Evolutionary conservation across 805 yeast species (phyloP), one percentile per base, ranked within the genome.

Genomic region (Tetrapisispora iriomotensis): DNA sequence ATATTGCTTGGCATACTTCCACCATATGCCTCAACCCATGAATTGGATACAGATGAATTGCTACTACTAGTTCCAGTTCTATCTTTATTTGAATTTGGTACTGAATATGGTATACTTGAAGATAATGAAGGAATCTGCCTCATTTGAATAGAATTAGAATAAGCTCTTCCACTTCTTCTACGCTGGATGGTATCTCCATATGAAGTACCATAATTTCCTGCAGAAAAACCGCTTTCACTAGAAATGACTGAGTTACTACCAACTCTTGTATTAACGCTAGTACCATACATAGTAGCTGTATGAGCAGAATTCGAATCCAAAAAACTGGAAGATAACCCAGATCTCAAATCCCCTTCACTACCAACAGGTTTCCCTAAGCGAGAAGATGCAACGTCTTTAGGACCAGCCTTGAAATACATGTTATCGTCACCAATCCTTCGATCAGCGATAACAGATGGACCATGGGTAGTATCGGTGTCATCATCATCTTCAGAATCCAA

Each of bases 31-130:
- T 60, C 63, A 15, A 54, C 39, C 55, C 58, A 57, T 4, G 62
- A 57, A 2, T 65, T 63, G n/a, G 45, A 50, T 23, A 58, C 53
- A 2, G 64, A 53, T 0, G 65, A 52, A 26, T 48, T 47, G 17
- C 50, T 49, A 44, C 58, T 58, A 27, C 49, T 46, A 14, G 48
- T 44, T 27, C 44, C 48, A 12, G 40, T 43, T 34, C 37, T 44
- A 46, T 51, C 53, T 59, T 50, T 55, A 40, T 59, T 69, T 8
- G 82, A 80, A 19, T 83, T 83, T 1, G 87, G 87, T 2, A 77
- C 85, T 7, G 80, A 68, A 56, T 79, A 80, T 1, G 87, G 87
- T 36, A 80, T 79, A 29, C 75, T 68, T 19, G 75, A 65, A 5
- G 82, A 73, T 47, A 79, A 64, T 37, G 65, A 79, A 45, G 47